Percentiles rank a stretch among this genome's conserved stretches.
These are phyloP conservation scores for Nitzschia inconspicua DNA, from an alignment of 108 stramenopile species.

Conservation along the genomic window DNA sequence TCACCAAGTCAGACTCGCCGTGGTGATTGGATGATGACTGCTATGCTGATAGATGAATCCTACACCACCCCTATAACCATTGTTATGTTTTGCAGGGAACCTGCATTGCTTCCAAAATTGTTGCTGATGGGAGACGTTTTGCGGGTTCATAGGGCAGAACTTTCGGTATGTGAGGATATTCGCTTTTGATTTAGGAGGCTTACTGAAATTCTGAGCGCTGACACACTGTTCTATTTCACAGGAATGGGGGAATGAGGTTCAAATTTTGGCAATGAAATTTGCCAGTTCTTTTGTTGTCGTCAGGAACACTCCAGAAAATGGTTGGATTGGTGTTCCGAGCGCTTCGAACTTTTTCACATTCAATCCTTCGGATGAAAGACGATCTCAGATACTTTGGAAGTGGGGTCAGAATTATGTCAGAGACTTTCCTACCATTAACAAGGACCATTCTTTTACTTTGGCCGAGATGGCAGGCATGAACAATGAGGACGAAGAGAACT, in stretches of 20 bases:
- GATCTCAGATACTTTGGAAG: slow-evolving; percentile 48
- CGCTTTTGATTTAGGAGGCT: neutral
- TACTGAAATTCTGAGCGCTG: neutral
- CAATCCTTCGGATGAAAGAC: slow-evolving; percentile 8
- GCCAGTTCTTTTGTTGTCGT: slow-evolving; percentile 34
- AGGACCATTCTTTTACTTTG: slow-evolving; percentile 15
- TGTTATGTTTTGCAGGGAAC: slow-evolving; percentile 54
- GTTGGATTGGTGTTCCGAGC: slow-evolving; percentile 12
- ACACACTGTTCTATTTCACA: neutral
- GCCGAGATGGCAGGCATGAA: slow-evolving; percentile 14
- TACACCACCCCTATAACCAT: slow-evolving; percentile 36
- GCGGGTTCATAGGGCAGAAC: slow-evolving; percentile 32
- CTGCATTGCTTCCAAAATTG: slow-evolving; percentile 44
- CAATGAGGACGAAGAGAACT: slow-evolving; percentile 28
- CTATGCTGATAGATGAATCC: slow-evolving; percentile 64
- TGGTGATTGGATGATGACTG: slow-evolving; percentile 64
- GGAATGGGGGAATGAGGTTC: slow-evolving; percentile 26
- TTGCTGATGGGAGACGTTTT: slow-evolving; percentile 67
- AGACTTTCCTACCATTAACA: slow-evolving; percentile 47
- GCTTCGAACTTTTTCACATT: slow-evolving; percentile 4
- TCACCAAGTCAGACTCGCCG: slow-evolving; percentile 47
- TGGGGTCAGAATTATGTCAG: slow-evolving; percentile 62
- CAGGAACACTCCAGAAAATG: neutral
- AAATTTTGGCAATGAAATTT: slow-evolving; percentile 26
- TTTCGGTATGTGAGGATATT: slow-evolving; percentile 12